Evolutionary conservation across 2,329 filamentous ascomycete species (phyloP).

Genomic region (Colletotrichum sublineola): DNA sequence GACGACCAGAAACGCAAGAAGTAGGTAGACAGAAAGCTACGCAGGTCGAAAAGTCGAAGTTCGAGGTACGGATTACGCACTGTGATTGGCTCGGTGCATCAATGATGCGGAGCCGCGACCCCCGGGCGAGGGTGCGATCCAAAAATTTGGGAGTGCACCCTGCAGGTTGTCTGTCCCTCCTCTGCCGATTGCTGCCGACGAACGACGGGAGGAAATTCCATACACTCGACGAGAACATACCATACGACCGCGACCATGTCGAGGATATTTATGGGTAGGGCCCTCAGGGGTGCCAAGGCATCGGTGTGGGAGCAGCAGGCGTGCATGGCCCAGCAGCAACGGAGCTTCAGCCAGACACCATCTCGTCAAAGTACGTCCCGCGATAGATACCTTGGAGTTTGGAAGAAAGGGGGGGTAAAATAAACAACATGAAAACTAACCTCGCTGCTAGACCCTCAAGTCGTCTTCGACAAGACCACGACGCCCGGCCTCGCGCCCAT

Average conservation of each 20-base stretch:
- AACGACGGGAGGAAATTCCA: constrained; percentile 9
- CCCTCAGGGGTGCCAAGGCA: constrained; percentile 39
- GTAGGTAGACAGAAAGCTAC: background rate
- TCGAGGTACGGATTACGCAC: constrained; percentile 39
- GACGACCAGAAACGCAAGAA: constrained; percentile 7
- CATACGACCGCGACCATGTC: constrained; percentile 25
- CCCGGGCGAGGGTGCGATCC: constrained; percentile 14
- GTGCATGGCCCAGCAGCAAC: constrained; percentile 37
- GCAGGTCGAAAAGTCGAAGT: constrained; percentile 41
- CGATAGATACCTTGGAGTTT: background rate
- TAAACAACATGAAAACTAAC: background rate
- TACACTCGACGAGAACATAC: constrained; percentile 8
- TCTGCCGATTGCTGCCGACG: constrained; percentile 22
- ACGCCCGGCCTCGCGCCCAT: constrained; percentile 66
- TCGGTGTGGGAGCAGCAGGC: constrained; percentile 38
- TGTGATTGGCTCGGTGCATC: constrained; percentile 55
- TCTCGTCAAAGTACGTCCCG: constrained; percentile 30
- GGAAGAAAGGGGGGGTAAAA: background rate
- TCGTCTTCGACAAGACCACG: constrained; percentile 66
- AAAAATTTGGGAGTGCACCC: constrained; percentile 36
- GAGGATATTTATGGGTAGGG: constrained; percentile 38
- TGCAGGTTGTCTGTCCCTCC: constrained; percentile 11
- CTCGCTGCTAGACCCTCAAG: constrained; percentile 43
- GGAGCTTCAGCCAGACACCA: constrained; percentile 42
- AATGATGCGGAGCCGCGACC: constrained; percentile 40